These are phyloP conservation scores for Colletotrichum sp. DNA, from an alignment of 2,329 filamentous ascomycete genomes.

Conservation along the genomic window DNA sequence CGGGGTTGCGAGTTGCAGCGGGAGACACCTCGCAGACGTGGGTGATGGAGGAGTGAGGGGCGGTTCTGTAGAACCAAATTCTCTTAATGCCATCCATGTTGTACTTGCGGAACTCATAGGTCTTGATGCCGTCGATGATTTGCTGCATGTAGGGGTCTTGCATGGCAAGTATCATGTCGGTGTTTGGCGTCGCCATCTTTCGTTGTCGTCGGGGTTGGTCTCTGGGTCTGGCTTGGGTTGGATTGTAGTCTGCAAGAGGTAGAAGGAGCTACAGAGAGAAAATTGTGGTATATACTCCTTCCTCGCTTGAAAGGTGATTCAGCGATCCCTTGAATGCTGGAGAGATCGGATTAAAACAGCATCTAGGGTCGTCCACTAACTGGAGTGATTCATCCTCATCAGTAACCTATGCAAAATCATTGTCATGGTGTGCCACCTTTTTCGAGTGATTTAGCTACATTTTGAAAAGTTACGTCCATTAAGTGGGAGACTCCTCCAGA, in stretches of 20 bases:
- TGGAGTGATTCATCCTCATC: not conserved
- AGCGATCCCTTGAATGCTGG: not conserved
- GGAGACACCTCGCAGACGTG: constrained; percentile 27
- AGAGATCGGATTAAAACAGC: not conserved
- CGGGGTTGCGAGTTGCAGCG: constrained; percentile 21
- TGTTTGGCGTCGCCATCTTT: not conserved
- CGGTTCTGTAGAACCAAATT: constrained; percentile 32
- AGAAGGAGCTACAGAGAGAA: not conserved
- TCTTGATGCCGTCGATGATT: constrained; percentile 29
- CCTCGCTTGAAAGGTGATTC: not conserved
- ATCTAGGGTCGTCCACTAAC: not conserved
- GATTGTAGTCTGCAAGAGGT: not conserved
- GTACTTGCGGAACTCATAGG: constrained; percentile 32
- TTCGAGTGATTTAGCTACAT: not conserved
- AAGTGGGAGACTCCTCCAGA: not conserved
- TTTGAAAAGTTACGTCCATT: not conserved
- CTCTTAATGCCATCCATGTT: constrained; percentile 25
- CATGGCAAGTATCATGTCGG: not conserved
- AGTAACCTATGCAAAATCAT: not conserved
- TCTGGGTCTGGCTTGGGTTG: not conserved
- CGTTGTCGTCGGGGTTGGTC: not conserved
- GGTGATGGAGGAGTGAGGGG: constrained; percentile 29
- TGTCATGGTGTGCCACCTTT: not conserved
- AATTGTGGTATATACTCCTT: not conserved
- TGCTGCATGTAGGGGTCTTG: constrained; percentile 23